Evolutionary conservation across 371 early-diverging fungal species (phyloP), one percentile per base, ranked within the genome.

Genomic region (Mucor lusitanicus): DNA sequence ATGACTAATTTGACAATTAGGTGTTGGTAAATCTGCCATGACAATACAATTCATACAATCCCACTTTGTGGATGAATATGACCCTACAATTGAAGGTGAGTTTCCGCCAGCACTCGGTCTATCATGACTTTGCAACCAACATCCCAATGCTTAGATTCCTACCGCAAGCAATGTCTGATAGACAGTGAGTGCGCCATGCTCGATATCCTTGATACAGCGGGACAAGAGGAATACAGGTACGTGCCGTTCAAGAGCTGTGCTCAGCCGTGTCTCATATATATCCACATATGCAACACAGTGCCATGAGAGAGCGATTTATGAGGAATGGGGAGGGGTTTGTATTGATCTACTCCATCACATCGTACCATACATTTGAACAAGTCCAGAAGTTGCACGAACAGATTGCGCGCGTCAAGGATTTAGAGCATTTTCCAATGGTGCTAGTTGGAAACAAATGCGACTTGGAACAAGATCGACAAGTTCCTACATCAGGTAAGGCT

Each of bases 371-470:
- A 13, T 90, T 94, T 67, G 86, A 88, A 25, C 91, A 94, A 74
- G 85, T 91, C 27, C 70, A 80, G 61, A 74, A 80, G 1, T 87
- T 91, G 61, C 75, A 85, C 40, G 78, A 84, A 32, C 87, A 90
- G 66, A 90, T 94, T 48, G 70, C 85, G 17, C 80, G 86, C n/a
- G 88, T 92, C 35, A 94, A 95, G 76, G 94, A 95, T 68, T 73
- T 81, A 40, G 92, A 93, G 40, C 84, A 78, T 33, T 93, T 93
- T 59, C 94, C 95, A 8, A 88, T 94, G 44, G 86, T 93, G 44
- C 69, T 97, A 11, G 84, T 95, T 12, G 97, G 92, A 27, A 97
- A 96, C 83, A 97, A 97, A 78, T 90, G 87, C 54, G 97, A 97
- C 77, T 66, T 97, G 61, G 90, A 89, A 46, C 70, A 75, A 25